Base-by-base conservation (phyloP, 139 green algal genomes). In the Edaphochlamys debaryana region DNA sequence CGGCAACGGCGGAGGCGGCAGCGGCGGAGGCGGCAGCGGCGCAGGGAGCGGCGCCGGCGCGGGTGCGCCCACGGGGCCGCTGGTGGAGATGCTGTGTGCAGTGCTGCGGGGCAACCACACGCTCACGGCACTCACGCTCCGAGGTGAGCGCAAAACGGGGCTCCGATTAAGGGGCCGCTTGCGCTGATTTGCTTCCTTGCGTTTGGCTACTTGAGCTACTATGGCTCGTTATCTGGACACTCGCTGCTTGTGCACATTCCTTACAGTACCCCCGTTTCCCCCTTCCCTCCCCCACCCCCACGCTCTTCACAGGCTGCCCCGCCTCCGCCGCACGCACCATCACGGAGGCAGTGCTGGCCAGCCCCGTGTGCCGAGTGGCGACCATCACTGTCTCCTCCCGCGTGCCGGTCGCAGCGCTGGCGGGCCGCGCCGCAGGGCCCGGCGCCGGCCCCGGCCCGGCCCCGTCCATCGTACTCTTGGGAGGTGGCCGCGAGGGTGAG, bases 61-160 rank as follows among this genome's bases (percentile, higher is more conserved):
- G 8, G 54, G 37, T 25, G 41, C 30, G 2, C 56, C 8, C 1
- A 17, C 13, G 22, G 62, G 66, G 41, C n/a, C 78, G 42, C 67
- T 84, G 32, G 50, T 42, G 50, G 72, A 79, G 56, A 22, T 80
- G 62, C 79, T 89, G 67, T 38, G 54, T 11, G 40, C 41, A 1
- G 63, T 89, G 52, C 37, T 89, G 29, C 6, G 32, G 1, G 73
- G 79, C 42, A 90, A 90, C 86, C 85, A 34, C 36, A 79, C 45
- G 0, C 67, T 90, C 20, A 90, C 86, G 52, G 60, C 80, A 3
- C 86, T 90, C 8, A 86, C 72, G 22, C 50, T 89, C 20, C 64
- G 50, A 74, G 85, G 85, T 86, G 37, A 50, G 34, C 66, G 36
- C 62, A 41, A 29, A n/a, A 30, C 20, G 8, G 19, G 25, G 58